phyloP scores from a whole-genome alignment of 345 rosid genomes.

The Eucalyptus paniculata region DNA sequence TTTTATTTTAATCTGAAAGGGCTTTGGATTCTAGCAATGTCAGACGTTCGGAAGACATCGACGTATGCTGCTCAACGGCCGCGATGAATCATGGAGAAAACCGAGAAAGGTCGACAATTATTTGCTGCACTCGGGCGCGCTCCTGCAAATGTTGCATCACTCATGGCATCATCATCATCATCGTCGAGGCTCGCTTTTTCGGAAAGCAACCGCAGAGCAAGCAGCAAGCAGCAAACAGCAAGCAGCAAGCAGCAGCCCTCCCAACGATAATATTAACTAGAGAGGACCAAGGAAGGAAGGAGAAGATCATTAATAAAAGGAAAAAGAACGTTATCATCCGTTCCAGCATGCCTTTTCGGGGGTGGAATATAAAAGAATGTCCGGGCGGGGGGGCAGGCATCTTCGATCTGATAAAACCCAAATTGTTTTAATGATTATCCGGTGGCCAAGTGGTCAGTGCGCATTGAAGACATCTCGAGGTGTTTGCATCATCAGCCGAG shows the following conservation, averaged over 20 bases:
- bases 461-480: neutral
- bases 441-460: neutral
- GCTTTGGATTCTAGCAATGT: neutral
- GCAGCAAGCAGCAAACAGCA: neutral
- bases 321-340: neutral
- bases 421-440: neutral
- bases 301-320: neutral
- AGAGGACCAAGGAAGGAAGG: neutral
- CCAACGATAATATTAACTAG: neutral
- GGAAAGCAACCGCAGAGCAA: neutral
- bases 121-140: neutral
- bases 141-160: neutral
- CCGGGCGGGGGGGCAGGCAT: neutral
- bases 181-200: neutral
- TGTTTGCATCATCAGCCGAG: neutral
- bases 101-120: neutral
- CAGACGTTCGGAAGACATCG: neutral
- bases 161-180: neutral
- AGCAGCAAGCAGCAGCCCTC: neutral
- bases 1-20: neutral
- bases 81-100: neutral
- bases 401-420: neutral
- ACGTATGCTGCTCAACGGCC: neutral
- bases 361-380: neutral
- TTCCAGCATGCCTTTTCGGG: neutral